Base-by-base conservation (phyloP, 2,329 filamentous ascomycete genomes). In the Aureobasidium sp. region DNA sequence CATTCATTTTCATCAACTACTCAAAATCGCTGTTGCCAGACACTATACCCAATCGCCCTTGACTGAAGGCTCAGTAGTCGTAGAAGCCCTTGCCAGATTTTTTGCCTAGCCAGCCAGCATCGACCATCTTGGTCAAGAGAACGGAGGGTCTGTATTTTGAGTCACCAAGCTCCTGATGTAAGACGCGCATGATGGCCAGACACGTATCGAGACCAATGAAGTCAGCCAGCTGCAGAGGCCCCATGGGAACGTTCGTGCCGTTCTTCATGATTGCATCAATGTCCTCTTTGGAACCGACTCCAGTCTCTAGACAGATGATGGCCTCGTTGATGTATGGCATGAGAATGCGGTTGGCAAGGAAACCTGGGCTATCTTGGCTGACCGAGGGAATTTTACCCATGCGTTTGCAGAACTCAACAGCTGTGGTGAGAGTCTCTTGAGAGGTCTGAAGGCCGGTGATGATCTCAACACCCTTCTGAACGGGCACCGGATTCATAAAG, bases 301-400 rank as follows among this genome's bases (percentile, higher is more conserved):
- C 90, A 0, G 94, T 97, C 78, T 99, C 94, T 15, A 99, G 81
- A 75, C 94, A 99, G 66, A 96, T 93, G 68, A 99, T 82, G 9
- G 95, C 94, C 78, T 99, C 94, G 74, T 99, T 99, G 79, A 99
- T 97, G 74, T 99, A 99, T 0, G 94, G 94, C 94, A 99, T 99
- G 64, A 99, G 79, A 65, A 99, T 99, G 10, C 94, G 84, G 75
- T 99, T 99, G 36, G 94, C 94, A 27, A 99, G 81, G 79, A 99
- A 99, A 1, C 94, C 94, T 0, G 94, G 94, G 0, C 89, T 86
- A 75, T 99, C 94, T 17, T 90, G 89, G 15, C 91, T 96, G 34
- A 89, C 84, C 3, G 92, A 95, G 0, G 92, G 79, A 59, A 97
- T 82, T 79, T 99, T 99, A 70, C 92, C 93, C 90, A 99, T 96